Evolutionary conservation across 1,284 basidiomycete genomes (phyloP), one percentile per base, ranked within the genome.

Genomic region (Ustilago vetiveriae): DNA sequence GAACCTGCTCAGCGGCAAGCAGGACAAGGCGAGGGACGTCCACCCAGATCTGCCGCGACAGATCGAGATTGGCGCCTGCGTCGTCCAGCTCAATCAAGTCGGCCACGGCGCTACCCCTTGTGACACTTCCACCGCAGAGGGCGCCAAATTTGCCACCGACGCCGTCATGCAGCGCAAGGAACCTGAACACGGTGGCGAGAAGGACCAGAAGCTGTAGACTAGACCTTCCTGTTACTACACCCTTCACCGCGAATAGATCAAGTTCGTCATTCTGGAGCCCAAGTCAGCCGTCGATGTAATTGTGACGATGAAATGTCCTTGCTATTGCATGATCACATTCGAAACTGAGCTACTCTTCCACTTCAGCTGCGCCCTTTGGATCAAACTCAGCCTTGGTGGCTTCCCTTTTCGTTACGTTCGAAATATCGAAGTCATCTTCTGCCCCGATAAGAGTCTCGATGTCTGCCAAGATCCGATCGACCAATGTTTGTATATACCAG

Each of bases 51-150:
- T 72, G 35, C 63, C 69, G 11, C 33, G 30, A 17, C 44, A 67
- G 58, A 62, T 72, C 35, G 41, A 57, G 36, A 56, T 72, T 21
- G 58, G 42, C 29, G 64, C 69, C 16, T 72, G 69, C 36, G 50
- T 72, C 26, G 51, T 72, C 7, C 69, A 72, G 46, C 7, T 72
- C 37, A 54, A 59, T 44, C 57, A 62, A 49, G 23, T 62, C 17
- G 69, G 54, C 30, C 45, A 51, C 30, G 64, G 64, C 8, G 37
- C 47, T 8, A 52, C 46, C 13, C 50, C 55, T 11, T 54, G 54
- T 50, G 44, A 72, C 62, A 47, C 54, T 29, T 46, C 60, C 30
- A 69, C 68, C 21, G 39, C 57, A 14, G 65, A 78, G 38, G 75
- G 66, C 27, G 76, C 72, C 55, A 59, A 69, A 58, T 52, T 53